Conservation (phyloP, 2,329 filamentous ascomycete species). For the Pseudovirgaria hyperparasitica region DNA sequence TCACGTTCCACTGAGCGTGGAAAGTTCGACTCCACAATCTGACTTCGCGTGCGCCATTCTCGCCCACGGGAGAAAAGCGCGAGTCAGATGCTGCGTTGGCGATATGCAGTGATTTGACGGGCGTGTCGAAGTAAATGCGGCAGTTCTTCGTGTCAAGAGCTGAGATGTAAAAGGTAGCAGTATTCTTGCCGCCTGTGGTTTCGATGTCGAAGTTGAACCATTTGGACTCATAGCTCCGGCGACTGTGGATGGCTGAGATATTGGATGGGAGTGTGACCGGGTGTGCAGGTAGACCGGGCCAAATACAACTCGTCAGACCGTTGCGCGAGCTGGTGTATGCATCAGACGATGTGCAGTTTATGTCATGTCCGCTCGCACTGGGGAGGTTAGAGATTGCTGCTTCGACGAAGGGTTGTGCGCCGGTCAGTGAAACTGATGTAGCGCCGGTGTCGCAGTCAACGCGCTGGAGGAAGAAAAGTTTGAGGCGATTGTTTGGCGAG, state of each 20-base stretch:
- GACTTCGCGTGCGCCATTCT: slow-evolving; percentile 53
- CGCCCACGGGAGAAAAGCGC: slow-evolving; percentile 51
- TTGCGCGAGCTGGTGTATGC: slow-evolving; percentile 29
- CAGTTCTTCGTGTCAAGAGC: slow-evolving; percentile 71
- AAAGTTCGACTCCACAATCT: slow-evolving; percentile 75
- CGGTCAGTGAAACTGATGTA: slow-evolving; percentile 47
- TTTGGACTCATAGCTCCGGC: slow-evolving; percentile 13
- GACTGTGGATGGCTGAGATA: slow-evolving; percentile 10
- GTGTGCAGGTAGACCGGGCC: slow-evolving; percentile 53
- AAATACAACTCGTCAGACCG: slow-evolving; percentile 55
- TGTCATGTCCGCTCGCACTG: slow-evolving; percentile 48
- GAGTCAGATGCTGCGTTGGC: slow-evolving; percentile 47
- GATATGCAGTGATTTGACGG: slow-evolving; percentile 53
- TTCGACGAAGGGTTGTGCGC: slow-evolving; percentile 22
- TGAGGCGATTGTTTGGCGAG: slow-evolving; percentile 64
- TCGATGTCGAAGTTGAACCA: slow-evolving; percentile 58
- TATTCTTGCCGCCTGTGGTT: slow-evolving; percentile 31
- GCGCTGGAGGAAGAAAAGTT: slow-evolving; percentile 75
- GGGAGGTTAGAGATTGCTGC: slow-evolving; percentile 58
- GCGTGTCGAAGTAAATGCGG: slow-evolving; percentile 56
- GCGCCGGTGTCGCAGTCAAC: slow-evolving; percentile 61
- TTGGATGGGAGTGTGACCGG: slow-evolving; percentile 42
- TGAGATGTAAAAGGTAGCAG: slow-evolving; percentile 51
- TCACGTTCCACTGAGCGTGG: slow-evolving; percentile 63
- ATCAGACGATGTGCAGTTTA: slow-evolving; percentile 27